phyloP scores from a whole-genome alignment of 2,329 filamentous ascomycete genomes.

The Nemania bipapillata region DNA sequence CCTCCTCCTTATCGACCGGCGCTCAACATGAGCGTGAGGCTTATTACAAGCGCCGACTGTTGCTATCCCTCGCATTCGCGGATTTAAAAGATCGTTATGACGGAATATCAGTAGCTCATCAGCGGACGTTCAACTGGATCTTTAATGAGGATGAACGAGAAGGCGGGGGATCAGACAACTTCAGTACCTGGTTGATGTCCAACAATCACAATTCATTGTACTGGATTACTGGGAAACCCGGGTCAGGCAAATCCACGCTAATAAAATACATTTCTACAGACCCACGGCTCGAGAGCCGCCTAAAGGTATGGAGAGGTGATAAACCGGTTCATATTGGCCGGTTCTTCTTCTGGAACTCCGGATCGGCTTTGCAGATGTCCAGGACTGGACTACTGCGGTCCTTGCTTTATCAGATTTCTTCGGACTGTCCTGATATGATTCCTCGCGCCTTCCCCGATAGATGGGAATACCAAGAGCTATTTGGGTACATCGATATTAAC shows the following conservation, averaged over 20 bases:
- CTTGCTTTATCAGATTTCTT: neutral
- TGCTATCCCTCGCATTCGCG: neutral
- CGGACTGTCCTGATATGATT: neutral
- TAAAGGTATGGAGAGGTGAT: neutral
- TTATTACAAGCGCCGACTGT: neutral
- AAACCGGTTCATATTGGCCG: neutral
- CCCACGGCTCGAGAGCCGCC: neutral
- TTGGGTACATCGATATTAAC: neutral
- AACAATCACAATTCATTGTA: no score
- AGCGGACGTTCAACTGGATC: neutral
- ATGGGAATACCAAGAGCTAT: neutral
- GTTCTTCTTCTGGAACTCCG: constrained; percentile 7
- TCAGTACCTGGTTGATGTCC: constrained; percentile 1
- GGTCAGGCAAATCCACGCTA: neutral
- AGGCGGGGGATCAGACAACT: neutral
- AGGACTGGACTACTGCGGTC: neutral
- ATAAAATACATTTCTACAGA: neutral
- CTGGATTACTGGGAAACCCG: neutral
- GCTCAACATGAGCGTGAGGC: neutral
- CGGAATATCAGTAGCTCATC: neutral
- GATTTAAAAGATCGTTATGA: neutral
- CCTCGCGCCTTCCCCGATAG: neutral
- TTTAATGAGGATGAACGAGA: neutral
- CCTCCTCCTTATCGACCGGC: neutral
- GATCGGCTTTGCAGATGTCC: neutral